Conservation (phyloP, 331 rosid species). For the Telfairia occidentalis region DNA sequence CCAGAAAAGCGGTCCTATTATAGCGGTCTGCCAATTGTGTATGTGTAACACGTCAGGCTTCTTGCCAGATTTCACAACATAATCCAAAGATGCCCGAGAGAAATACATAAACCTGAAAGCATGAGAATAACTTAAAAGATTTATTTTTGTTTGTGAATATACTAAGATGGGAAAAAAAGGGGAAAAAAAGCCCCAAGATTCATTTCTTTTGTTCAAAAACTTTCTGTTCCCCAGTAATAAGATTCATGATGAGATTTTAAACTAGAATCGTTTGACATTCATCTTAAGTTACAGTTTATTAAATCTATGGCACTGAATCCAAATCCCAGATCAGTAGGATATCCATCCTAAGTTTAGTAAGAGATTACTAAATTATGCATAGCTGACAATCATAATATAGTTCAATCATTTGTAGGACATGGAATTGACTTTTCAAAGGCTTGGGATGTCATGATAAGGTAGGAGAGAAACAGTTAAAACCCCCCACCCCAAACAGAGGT, state of each 20-base stretch:
- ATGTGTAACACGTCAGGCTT: slow-evolving; percentile 76
- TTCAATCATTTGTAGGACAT: background rate
- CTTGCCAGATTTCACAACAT: slow-evolving; percentile 74
- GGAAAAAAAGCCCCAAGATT: background rate
- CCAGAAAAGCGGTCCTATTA: slow-evolving; percentile 92
- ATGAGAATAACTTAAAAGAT: slow-evolving; percentile 16
- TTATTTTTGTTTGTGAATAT: too few relatives aligned
- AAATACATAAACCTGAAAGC: slow-evolving; percentile 71
- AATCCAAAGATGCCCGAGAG: slow-evolving; percentile 86
- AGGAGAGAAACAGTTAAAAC: background rate
- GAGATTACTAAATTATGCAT: background rate
- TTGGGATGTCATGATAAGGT: background rate
- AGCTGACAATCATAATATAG: background rate
- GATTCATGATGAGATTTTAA: background rate
- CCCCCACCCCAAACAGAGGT: too few relatives aligned
- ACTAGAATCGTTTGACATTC: background rate
- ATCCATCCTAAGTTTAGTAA: background rate
- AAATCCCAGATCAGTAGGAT: background rate
- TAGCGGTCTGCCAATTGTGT: slow-evolving; percentile 94
- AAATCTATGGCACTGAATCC: background rate
- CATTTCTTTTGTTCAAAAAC: background rate
- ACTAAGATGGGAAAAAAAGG: too few relatives aligned
- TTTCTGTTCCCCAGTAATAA: background rate
- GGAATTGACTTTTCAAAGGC: background rate
- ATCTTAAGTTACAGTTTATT: background rate